Evolutionary conservation across 2,329 filamentous ascomycete genomes (phyloP).

Genomic region (Paracorniculantispora psalliotae): DNA sequence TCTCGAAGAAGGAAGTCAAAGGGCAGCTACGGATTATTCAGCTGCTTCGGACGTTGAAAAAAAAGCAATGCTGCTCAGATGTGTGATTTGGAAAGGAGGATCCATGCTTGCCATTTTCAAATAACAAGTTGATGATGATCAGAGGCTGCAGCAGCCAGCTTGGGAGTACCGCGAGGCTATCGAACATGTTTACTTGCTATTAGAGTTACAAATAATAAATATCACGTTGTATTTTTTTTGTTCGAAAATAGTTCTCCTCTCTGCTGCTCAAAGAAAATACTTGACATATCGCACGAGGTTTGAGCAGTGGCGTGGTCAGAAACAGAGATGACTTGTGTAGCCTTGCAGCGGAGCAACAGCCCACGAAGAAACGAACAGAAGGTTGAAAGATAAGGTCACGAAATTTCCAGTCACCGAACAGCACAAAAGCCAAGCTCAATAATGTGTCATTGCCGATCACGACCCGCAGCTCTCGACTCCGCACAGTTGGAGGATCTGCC

Average conservation of each 20-base stretch:
- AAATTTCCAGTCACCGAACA: not conserved
- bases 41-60: conserved; percentile 5
- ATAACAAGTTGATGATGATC: not conserved
- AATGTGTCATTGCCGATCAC: not conserved
- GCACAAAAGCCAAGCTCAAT: not conserved
- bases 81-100: not conserved
- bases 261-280: not conserved
- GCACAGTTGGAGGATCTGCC: not conserved
- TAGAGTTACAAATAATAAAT: conserved; percentile 4
- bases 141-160: not conserved
- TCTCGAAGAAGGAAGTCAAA: not conserved
- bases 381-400: no score
- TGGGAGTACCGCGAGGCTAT: not conserved
- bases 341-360: no score
- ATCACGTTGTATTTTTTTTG: not conserved
- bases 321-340: no score
- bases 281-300: not conserved
- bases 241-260: not conserved
- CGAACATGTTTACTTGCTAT: not conserved
- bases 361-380: no score
- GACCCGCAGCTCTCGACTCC: not conserved
- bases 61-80: not conserved
- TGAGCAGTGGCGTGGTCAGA: no score
- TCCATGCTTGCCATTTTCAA: not conserved
- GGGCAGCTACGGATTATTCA: not conserved